Conservation (phyloP, 2,329 filamentous ascomycete species). For the Hyphodiscus sp. region DNA sequence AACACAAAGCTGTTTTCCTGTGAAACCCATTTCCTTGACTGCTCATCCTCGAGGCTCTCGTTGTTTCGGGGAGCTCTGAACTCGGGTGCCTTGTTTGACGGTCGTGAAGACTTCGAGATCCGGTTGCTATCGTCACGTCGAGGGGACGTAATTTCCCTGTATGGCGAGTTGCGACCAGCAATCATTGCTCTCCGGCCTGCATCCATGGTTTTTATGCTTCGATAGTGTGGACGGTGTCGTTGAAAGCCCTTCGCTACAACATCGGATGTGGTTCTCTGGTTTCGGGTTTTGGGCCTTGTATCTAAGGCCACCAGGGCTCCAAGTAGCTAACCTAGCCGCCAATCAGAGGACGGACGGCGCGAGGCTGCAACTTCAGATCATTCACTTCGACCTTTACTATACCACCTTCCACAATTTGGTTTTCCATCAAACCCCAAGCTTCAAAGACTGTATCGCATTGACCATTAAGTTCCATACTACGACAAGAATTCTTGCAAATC, state of each 20-base stretch:
- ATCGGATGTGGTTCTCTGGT: background rate
- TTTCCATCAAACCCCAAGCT: too few relatives aligned
- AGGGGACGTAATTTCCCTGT: slow-evolving; percentile 47
- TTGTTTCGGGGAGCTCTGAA: slow-evolving; percentile 24
- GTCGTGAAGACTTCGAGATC: slow-evolving; percentile 44
- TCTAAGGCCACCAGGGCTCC: too few relatives aligned
- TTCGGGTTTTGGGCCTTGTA: background rate
- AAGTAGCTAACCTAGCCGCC: too few relatives aligned
- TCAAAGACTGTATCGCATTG: too few relatives aligned
- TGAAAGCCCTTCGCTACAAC: background rate
- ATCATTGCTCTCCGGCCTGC: slow-evolving; percentile 28
- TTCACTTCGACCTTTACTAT: too few relatives aligned
- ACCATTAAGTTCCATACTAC: too few relatives aligned
- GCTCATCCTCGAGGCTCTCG: slow-evolving; percentile 53
- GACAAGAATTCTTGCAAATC: too few relatives aligned
- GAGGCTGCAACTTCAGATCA: too few relatives aligned
- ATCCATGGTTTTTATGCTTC: slow-evolving; percentile 22
- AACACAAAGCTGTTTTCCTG: slow-evolving; percentile 95
- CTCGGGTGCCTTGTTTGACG: slow-evolving; percentile 23
- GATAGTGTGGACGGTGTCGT: background rate
- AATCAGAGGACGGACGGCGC: too few relatives aligned
- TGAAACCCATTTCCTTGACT: slow-evolving; percentile 77
- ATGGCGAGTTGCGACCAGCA: slow-evolving; percentile 31
- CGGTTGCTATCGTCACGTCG: slow-evolving; percentile 49
- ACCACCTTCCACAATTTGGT: too few relatives aligned